A percentile compares a stretch with the other conserved stretches of the same genome.
phyloP scores from a whole-genome alignment of 2,329 filamentous ascomycete genomes.

The Epichloe typhina region DNA sequence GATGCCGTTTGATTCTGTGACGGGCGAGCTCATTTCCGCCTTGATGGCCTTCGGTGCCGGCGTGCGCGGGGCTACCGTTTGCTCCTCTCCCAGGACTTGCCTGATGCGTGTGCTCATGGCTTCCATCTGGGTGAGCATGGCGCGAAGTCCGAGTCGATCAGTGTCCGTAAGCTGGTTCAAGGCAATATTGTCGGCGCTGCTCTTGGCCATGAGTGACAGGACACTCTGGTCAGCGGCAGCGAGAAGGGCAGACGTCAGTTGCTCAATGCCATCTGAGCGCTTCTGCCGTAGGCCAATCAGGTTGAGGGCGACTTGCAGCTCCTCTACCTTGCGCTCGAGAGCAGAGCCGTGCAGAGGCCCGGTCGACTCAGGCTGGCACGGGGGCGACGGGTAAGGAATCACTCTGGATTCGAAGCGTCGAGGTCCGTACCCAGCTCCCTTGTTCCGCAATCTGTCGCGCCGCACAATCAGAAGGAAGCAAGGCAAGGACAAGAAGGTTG shows the following conservation, averaged over 20 bases:
- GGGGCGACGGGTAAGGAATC: slow-evolving; percentile 15
- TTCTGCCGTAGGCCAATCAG: slow-evolving; percentile 43
- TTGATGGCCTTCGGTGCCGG: slow-evolving; percentile 9
- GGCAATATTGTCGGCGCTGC: slow-evolving; percentile 30
- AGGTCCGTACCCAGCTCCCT: slow-evolving; percentile 25
- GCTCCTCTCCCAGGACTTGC: slow-evolving; percentile 22
- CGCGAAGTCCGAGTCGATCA: slow-evolving; percentile 33
- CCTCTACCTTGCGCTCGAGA: slow-evolving; percentile 35
- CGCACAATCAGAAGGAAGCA: slow-evolving; percentile 7
- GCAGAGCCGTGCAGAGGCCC: slow-evolving; percentile 20
- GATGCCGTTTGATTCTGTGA: slow-evolving; percentile 12
- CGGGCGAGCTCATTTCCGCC: slow-evolving; percentile 14
- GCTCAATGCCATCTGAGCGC: slow-evolving; percentile 34
- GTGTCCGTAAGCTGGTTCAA: slow-evolving; percentile 24
- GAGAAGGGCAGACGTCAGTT: slow-evolving; percentile 46
- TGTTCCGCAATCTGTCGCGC: slow-evolving; percentile 20
- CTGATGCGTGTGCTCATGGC: slow-evolving; percentile 29
- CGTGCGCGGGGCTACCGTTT: slow-evolving; percentile 2
- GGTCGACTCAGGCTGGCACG: slow-evolving; percentile 9
- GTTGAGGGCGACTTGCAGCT: slow-evolving; percentile 54
- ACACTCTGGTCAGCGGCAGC: slow-evolving; percentile 30
- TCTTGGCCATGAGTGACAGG: slow-evolving; percentile 36
- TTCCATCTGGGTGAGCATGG: slow-evolving; percentile 35
- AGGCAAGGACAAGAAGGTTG: background rate
- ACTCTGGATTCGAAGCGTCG: slow-evolving; percentile 18